Percentiles rank a stretch among this genome's conserved stretches.
Conservation (phyloP, 2,329 filamentous ascomycete genomes). For the Cladosporium halotolerans region DNA sequence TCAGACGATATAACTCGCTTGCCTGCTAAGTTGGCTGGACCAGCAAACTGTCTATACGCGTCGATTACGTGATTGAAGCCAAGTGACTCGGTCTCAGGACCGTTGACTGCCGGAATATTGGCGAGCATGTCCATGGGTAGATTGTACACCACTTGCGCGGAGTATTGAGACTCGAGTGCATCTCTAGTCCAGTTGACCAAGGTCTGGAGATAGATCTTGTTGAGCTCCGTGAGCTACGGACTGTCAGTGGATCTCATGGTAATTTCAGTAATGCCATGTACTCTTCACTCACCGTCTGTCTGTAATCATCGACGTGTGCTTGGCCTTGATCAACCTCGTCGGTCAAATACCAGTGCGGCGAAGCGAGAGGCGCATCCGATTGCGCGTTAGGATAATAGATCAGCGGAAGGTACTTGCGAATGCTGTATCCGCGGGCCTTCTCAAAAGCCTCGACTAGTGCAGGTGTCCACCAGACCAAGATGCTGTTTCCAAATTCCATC, state of each 20-base stretch:
- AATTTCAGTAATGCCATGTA: background rate
- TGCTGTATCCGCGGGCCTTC: slow-evolving; percentile 22
- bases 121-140: slow-evolving; percentile 30
- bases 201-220: slow-evolving; percentile 25
- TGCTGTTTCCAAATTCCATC: slow-evolving; percentile 26
- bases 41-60: slow-evolving; percentile 30
- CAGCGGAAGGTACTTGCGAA: slow-evolving; percentile 28
- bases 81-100: slow-evolving; percentile 31
- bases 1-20: slow-evolving; percentile 30
- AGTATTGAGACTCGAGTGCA: slow-evolving; percentile 23
- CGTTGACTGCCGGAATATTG: slow-evolving; percentile 27
- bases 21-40: slow-evolving; percentile 28
- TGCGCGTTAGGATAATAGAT: slow-evolving; percentile 23
- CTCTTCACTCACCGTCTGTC: slow-evolving; percentile 20
- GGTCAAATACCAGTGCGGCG: slow-evolving; percentile 19
- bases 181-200: slow-evolving; percentile 24
- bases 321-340: slow-evolving; percentile 21
- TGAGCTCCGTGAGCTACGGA: slow-evolving; percentile 18
- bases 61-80: slow-evolving; percentile 30
- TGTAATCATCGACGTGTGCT: slow-evolving; percentile 26
- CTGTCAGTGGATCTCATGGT: background rate
- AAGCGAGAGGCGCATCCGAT: slow-evolving; percentile 17
- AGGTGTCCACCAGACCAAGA: slow-evolving; percentile 24
- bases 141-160: slow-evolving; percentile 31
- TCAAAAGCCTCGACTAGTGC: slow-evolving; percentile 22